Evolutionary conservation across 768 basidiomycete genomes (phyloP).

Genomic region (Amanita exitialis): DNA sequence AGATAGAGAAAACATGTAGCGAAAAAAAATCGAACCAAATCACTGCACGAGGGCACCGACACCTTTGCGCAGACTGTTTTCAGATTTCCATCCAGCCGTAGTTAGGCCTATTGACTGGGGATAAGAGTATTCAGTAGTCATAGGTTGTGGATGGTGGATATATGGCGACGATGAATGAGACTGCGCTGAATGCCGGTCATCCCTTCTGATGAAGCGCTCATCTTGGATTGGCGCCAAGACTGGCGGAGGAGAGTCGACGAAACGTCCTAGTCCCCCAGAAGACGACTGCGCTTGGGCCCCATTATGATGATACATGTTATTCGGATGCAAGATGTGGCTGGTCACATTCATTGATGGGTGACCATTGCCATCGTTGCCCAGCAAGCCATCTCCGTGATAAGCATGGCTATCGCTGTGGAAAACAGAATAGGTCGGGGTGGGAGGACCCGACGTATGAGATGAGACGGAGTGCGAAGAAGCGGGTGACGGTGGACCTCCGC

Average conservation of each 20-base stretch:
- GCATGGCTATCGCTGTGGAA: constrained; percentile 35
- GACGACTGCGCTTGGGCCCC: not conserved
- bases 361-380: constrained; percentile 13
- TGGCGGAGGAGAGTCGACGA: constrained; percentile 40
- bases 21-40: constrained; percentile 1
- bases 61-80: constrained; percentile 31
- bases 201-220: constrained; percentile 22
- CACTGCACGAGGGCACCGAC: constrained; percentile 28
- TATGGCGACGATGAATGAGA: constrained; percentile 24
- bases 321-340: constrained; percentile 9
- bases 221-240: constrained; percentile 48
- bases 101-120: constrained; percentile 28
- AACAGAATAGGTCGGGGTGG: constrained; percentile 35
- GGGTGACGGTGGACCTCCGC: constrained; percentile 36
- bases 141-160: constrained; percentile 30
- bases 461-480: constrained; percentile 40
- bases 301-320: constrained; percentile 1
- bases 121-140: constrained; percentile 29
- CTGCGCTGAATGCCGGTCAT: constrained; percentile 18
- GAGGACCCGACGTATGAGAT: constrained; percentile 31
- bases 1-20: not conserved
- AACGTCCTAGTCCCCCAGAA: constrained; percentile 17
- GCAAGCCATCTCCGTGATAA: constrained; percentile 21
- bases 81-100: constrained; percentile 36
- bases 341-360: constrained; percentile 11